A percentile compares a stretch with the other conserved stretches of the same genome.
Conservation (phyloP, 306 rosid species). For the Rubus parviflorus region DNA sequence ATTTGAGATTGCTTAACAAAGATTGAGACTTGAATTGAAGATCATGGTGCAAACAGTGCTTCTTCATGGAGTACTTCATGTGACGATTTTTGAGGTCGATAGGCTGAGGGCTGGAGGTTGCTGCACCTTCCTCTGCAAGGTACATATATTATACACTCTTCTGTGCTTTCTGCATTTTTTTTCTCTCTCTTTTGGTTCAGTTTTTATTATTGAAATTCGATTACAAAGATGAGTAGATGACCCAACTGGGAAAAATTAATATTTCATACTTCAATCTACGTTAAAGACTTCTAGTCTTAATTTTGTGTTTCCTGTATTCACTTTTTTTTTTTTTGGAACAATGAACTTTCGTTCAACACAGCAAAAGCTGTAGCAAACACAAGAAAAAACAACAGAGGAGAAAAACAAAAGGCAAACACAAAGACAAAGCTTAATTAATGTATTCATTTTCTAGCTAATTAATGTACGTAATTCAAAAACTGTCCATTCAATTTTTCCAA, state of each 20-base stretch:
- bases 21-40: conserved; percentile 7
- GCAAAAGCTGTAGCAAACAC: too few relatives aligned
- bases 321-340: not conserved
- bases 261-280: not conserved
- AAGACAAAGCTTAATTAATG: too few relatives aligned
- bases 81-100: conserved; percentile 41
- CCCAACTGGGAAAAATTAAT: not conserved
- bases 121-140: conserved; percentile 46
- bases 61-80: conserved; percentile 47
- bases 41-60: conserved; percentile 19
- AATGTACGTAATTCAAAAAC: not conserved
- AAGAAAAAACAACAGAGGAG: too few relatives aligned
- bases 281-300: not conserved
- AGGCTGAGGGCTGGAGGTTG: conserved; percentile 27
- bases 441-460: not conserved
- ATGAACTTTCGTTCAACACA: too few relatives aligned
- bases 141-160: conserved; percentile 6
- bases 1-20: not conserved
- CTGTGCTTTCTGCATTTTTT: not conserved
- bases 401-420: too few relatives aligned
- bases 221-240: not conserved
- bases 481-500: not conserved
- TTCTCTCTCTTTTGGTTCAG: not conserved
- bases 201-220: not conserved
- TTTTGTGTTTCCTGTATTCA: not conserved